Evolutionary conservation across 305 asterid genomes (phyloP), one percentile per base, ranked within the genome.

Genomic region (Salvia sclarea): DNA sequence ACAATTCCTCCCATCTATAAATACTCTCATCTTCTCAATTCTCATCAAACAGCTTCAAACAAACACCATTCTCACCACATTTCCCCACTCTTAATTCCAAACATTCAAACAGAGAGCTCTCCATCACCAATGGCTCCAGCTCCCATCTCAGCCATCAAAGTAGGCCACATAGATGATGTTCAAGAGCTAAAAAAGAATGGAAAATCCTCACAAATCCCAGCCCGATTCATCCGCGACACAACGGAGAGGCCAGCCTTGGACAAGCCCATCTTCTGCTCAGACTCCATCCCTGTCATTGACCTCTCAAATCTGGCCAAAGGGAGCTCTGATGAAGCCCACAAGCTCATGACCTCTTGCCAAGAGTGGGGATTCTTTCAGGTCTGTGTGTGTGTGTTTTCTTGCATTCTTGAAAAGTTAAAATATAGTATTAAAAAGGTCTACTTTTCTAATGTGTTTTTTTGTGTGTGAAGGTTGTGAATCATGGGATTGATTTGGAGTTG

Each of bases 331-430:
- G 92, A 91, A 59, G 65, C 85, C 5, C 21, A 58, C 38, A 89
- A 89, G 64, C 95, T 94, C 73, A 83, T 76, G 52, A 70, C 48
- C 63, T 77, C 97, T 24, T 94, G 98, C 70, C 66, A 88, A 66
- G 88, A 94, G 16, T 91, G 97, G 98, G 98, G 98, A n/a, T 88
- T 94, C 71, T 94, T 94, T 75, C 98, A 94, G 95, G n/a, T 12
- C 12, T 9, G 28, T 8, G 18, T 25, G 30, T 2, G 12, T 38
- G 44, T 38, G 5, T 38, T 38, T 38, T 38, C n/a, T 38, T 38
- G 44, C 44, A 38, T 45, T 24, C 59, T 52, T 24, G 59, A 47
- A 18, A 49, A 17, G 8, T 8, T n/a, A 4, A 4, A 43, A 9
- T 1, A 4, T 0, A 11, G 48, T 2, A 40, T 7, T n/a, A 16